Conservation (phyloP, 2,329 filamentous ascomycete genomes). For the Arthroderma uncinatum region DNA sequence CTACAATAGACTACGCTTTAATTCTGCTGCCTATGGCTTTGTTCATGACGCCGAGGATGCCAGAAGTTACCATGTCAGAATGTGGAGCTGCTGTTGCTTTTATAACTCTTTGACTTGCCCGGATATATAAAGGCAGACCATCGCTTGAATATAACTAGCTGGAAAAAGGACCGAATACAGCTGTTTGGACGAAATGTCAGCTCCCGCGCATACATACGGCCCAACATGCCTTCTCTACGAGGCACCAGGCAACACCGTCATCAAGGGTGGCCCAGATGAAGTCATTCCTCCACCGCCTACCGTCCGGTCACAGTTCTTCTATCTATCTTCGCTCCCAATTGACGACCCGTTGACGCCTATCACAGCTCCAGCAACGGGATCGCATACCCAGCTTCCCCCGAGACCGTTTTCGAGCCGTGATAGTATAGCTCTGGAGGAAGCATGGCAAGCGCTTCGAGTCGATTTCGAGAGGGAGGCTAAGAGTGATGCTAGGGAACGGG, state of each 20-base stretch:
- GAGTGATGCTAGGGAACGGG: conserved; percentile 12
- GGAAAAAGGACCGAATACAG: not conserved
- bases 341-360: conserved; percentile 74
- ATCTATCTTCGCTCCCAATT: conserved; percentile 68
- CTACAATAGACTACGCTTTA: not conserved
- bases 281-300: conserved; percentile 40
- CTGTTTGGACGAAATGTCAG: conserved; percentile 25
- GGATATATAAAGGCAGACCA: not conserved
- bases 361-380: conserved; percentile 42
- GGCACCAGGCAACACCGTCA: conserved; percentile 21
- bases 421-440: conserved; percentile 65
- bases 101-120: conserved; percentile 1
- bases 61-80: not conserved
- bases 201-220: conserved; percentile 48
- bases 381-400: conserved; percentile 49
- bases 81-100: not conserved
- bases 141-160: not conserved
- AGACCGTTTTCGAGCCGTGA: conserved; percentile 70
- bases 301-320: conserved; percentile 68
- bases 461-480: conserved; percentile 6
- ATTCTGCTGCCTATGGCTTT: not conserved
- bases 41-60: not conserved
- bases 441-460: conserved; percentile 54
- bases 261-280: conserved; percentile 18
- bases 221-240: conserved; percentile 44